Percentiles rank a stretch among this genome's conserved stretches.
These are phyloP conservation scores for Nicotiana obtusifolia DNA, from an alignment of 257 asterid species.

Conservation along the genomic window DNA sequence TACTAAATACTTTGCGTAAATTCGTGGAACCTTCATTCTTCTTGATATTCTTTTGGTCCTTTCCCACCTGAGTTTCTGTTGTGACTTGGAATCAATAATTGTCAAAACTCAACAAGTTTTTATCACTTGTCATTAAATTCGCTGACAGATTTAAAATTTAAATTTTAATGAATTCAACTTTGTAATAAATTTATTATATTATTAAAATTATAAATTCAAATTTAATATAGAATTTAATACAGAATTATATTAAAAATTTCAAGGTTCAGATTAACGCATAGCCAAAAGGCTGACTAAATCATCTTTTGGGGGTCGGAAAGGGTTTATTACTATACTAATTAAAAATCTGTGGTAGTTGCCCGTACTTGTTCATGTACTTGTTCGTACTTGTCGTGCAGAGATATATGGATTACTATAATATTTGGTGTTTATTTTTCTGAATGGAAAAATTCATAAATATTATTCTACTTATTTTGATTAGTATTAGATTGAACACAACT, in stretches of 20 bases:
- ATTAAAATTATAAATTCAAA: no score
- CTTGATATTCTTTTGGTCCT: background rate
- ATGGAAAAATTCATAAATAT: background rate
- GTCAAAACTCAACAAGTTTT: background rate
- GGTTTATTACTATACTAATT: background rate
- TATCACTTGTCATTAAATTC: background rate
- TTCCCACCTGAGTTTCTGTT: background rate
- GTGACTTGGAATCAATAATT: background rate
- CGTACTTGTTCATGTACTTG: slow-evolving; percentile 7
- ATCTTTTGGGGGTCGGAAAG: background rate
- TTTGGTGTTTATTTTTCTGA: background rate
- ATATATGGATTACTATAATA: background rate
- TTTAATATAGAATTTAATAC: no score
- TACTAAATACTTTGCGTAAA: no score
- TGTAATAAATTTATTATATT: no score
- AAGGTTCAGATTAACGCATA: no score
- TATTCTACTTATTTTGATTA: background rate
- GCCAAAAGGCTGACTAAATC: background rate
- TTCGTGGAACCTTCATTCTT: background rate
- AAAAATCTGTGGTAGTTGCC: background rate
- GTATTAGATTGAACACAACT: background rate
- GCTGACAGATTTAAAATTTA: no score
- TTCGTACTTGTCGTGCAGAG: background rate
- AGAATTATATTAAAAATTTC: no score
- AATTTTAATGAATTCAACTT: no score